Base-by-base conservation (phyloP, 2,329 filamentous ascomycete genomes). In the Penicillium digitatum region DNA sequence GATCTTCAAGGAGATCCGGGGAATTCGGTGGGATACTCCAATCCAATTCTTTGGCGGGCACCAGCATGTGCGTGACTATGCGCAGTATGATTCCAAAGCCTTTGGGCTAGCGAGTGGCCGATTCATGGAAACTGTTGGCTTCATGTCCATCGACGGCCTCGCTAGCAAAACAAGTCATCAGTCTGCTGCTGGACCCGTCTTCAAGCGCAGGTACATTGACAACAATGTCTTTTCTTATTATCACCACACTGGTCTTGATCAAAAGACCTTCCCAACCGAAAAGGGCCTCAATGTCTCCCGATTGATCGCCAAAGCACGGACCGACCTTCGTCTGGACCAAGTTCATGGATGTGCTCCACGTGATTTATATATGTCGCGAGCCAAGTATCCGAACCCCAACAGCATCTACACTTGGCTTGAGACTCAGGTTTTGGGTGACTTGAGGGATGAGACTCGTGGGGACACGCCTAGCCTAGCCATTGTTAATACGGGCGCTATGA, bases 111-210 rank as follows among this genome's bases (percentile, higher is more conserved):
- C 91, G 38, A 94, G 89, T 63, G 93, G 93, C 4, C 83, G 93
- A 0, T 97, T 96, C 72, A 88, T 96, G 79, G 93, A 97, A 76
- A 96, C 93, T 0, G 87, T 97, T 47, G 93, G 93, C 2, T 97
- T 94, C 82, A 85, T 94, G 82, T 95, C 91, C 0, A 85, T 96
- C 43, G 81, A 87, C 54, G 90, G 90, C 1, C 68, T 87, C 20
- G 74, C 74, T 9, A 77, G 76, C 1, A 72, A 51, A 18, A 44
- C 72, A 24, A 70, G 69, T 6, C 73, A 69, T 69, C 58, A 63
- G 31, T 62, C 40, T 50, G 29, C 48, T 53, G 44, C 56, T 4
- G 68, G 67, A 5, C 75, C 85, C 40, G 81, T 78, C 1, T 96
- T 95, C 69, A 81, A 82, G 50, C 83, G 93, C 43, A 83, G 87